A percentile compares a stretch with the other conserved stretches of the same genome.
These are phyloP conservation scores for Climacium dendroides DNA, from an alignment of 225 moss, liverwort and hornwort genomes.

Conservation along the genomic window DNA sequence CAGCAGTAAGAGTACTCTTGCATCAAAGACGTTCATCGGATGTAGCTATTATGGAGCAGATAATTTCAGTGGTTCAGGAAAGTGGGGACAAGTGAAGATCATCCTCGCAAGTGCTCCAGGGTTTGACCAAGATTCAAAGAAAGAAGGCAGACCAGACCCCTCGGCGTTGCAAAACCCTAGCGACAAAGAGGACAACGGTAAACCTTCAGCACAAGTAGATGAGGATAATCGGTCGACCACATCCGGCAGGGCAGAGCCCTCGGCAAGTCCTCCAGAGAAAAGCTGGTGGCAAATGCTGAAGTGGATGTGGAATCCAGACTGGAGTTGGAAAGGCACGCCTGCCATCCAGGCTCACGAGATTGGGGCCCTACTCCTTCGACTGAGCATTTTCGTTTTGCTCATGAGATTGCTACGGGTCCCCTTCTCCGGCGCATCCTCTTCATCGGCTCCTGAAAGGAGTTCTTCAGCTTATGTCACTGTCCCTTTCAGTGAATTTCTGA, in stretches of 20 bases:
- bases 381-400: constrained; percentile 84
- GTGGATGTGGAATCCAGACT: constrained; percentile 48
- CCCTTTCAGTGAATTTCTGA: constrained; percentile 87
- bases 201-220: constrained; percentile 24
- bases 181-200: constrained; percentile 22
- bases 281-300: constrained; percentile 81
- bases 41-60: constrained; percentile 7
- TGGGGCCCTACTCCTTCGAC: constrained; percentile 82
- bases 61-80: constrained; percentile 11
- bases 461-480: constrained; percentile 72
- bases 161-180: constrained; percentile 25
- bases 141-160: constrained; percentile 9
- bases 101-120: constrained; percentile 26
- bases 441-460: constrained; percentile 36
- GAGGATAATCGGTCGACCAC: constrained; percentile 51
- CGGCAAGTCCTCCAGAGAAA: constrained; percentile 47
- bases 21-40: constrained; percentile 1
- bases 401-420: constrained; percentile 88
- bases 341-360: constrained; percentile 74
- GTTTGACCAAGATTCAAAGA: constrained; percentile 24
- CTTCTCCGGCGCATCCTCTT: constrained; percentile 50
- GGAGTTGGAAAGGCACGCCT: constrained; percentile 48
- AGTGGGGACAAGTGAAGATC: constrained; percentile 4
- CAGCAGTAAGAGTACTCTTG: constrained; percentile 9
- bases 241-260: constrained; percentile 57